phyloP scores from a whole-genome alignment of 2,329 filamentous ascomycete species.

The Colletotrichum australisinense region DNA sequence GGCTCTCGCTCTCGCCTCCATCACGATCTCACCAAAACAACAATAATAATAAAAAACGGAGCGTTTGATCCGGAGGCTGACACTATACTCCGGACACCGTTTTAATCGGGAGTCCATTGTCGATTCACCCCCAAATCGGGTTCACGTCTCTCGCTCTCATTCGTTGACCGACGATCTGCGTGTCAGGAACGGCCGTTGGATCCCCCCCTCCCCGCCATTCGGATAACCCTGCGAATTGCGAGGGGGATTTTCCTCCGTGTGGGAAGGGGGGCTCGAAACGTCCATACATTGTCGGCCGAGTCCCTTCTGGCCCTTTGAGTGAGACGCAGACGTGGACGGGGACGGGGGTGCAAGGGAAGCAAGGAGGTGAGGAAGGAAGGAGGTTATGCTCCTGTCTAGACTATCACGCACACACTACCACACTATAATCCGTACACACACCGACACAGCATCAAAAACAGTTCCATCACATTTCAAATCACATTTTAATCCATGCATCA shows the following conservation, averaged over 20 bases:
- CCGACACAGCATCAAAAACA: too few relatives aligned
- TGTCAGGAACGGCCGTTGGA: background rate
- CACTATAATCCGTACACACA: too few relatives aligned
- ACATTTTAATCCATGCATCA: background rate
- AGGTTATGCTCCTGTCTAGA: background rate
- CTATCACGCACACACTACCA: background rate
- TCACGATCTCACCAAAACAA: background rate
- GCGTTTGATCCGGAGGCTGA: background rate
- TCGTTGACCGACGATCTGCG: background rate
- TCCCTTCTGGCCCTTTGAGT: background rate
- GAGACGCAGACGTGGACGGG: too few relatives aligned
- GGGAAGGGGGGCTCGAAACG: too few relatives aligned
- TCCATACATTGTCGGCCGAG: background rate
- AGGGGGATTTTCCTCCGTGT: background rate
- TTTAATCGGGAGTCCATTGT: background rate
- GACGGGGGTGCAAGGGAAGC: too few relatives aligned
- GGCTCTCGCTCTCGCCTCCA: too few relatives aligned
- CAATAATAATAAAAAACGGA: background rate
- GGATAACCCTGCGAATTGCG: background rate
- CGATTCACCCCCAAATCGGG: background rate
- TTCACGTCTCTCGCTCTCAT: background rate
- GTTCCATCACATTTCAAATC: background rate
- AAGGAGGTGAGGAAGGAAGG: background rate
- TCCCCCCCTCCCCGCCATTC: background rate
- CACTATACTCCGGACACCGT: too few relatives aligned